Base-by-base conservation (phyloP, 306 rosid genomes). In the Quercus rubra region DNA sequence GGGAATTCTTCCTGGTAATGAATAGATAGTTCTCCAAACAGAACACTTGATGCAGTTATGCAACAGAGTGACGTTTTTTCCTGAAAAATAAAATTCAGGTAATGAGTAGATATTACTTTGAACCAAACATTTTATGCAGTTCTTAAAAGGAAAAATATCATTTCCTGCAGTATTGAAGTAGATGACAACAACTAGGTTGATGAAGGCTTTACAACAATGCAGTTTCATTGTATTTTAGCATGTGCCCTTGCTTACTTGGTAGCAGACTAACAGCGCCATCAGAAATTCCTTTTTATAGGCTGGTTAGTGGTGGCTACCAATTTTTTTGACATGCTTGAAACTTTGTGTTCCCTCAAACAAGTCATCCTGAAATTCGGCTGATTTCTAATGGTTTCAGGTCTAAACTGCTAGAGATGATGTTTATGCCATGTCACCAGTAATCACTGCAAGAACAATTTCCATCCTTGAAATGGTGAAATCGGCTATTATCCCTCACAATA, bases 381-480 rank as follows among this genome's bases (percentile, higher is more conserved):
- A 25, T 25, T 27, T 31, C 31, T 11, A 55, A 57, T 20, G 27
- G 63, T 57, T 57, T 57, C 63, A 57, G 28, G 27, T 57, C 63
- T 19, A 57, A 57, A 19, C 5, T 3, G 27, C 5, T 31, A 31
- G 35, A 31, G 5, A 33, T 30, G 14, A 33, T 66, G 4, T 70
- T 21, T 31, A 71, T 74, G 41, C 55, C 64, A 58, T 55, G 74
- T 89, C 88, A 90, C 94, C 94, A 88, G 83, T 83, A 88, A 87
- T 88, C 92, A 72, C 89, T 91, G 74, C 94, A 88, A 1, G 94
- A 86, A 76, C 94, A 90, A 68, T 54, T 74, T 38, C 94, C 94
- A 30, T 85, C 85, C 71, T 74, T 88, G 70, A 94, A 92, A 88
- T 91, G 98, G 87, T 94, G 98, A 87, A 92, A 94, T 71, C 97